Conservation (phyloP, 192 early-diverging fungal species). For the Radiomyces spectabilis region DNA sequence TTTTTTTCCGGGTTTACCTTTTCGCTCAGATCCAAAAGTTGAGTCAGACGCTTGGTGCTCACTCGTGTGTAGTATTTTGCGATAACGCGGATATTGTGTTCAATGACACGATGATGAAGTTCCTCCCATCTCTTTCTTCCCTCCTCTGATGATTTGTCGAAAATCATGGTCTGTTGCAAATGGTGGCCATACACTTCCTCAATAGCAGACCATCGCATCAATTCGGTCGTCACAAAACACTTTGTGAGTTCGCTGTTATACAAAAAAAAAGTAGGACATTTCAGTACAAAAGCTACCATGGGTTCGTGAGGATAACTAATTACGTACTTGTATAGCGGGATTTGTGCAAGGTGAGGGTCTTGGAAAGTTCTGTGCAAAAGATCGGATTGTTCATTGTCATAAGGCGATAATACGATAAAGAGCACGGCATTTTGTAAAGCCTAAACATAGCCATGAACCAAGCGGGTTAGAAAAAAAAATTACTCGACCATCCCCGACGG, state of each 20-base stretch:
- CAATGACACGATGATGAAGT: conserved; percentile 90
- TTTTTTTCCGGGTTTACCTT: too few relatives aligned
- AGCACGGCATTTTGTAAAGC: conserved; percentile 75
- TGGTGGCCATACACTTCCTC: conserved; percentile 80
- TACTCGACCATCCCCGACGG: not conserved
- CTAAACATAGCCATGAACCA: too few relatives aligned
- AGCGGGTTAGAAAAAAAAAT: not conserved
- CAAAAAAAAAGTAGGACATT: not conserved
- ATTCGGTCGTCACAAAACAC: conserved; percentile 85
- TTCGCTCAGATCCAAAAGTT: conserved; percentile 79
- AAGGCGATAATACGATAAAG: conserved; percentile 86
- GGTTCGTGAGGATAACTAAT: too few relatives aligned
- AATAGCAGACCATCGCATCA: conserved; percentile 94
- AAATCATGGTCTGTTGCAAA: conserved; percentile 68
- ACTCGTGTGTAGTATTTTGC: conserved; percentile 94
- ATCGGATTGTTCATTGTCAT: conserved; percentile 95
- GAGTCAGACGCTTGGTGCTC: conserved; percentile 74
- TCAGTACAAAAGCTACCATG: not conserved
- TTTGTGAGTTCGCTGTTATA: conserved; percentile 67
- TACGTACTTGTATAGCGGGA: conserved; percentile 64
- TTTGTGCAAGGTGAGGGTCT: conserved; percentile 74
- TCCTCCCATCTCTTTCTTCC: conserved; percentile 74
- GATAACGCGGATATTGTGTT: conserved; percentile 98
- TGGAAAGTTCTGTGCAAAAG: conserved; percentile 78
- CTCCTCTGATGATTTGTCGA: conserved; percentile 63